A percentile compares a stretch with the other conserved stretches of the same genome.
phyloP scores from a whole-genome alignment of 495 filamentous ascomycete genomes.

The Tuber aestivum region DNA sequence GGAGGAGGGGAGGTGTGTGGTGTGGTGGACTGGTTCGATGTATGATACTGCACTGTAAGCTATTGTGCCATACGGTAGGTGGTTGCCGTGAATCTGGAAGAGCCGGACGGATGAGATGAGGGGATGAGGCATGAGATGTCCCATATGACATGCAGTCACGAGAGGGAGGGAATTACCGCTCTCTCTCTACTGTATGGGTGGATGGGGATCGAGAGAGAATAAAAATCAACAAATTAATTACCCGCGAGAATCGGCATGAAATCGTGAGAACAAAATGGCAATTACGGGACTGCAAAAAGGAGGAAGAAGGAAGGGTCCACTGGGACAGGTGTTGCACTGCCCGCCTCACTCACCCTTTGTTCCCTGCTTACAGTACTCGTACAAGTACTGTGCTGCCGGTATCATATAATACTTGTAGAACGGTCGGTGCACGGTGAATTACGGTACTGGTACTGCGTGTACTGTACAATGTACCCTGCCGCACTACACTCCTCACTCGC shows the following conservation, averaged over 20 bases:
- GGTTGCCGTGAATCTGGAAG: not conserved
- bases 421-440: slow-evolving; percentile 19
- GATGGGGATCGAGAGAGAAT: not conserved
- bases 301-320: not conserved
- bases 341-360: slow-evolving; percentile 12
- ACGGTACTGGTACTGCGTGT: not conserved
- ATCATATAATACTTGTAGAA: not conserved
- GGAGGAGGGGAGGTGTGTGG: not conserved
- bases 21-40: not conserved
- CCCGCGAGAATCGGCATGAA: not conserved
- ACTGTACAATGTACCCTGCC: not conserved
- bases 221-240: not conserved
- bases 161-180: slow-evolving; percentile 11
- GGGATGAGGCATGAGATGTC: not conserved
- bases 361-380: slow-evolving; percentile 4
- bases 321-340: slow-evolving; percentile 26
- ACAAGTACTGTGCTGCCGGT: not conserved
- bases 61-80: not conserved
- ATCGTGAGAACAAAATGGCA: not conserved
- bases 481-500: slow-evolving; percentile 19
- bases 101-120: not conserved
- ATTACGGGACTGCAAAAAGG: not conserved
- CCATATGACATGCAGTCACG: not conserved
- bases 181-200: slow-evolving; percentile 6
- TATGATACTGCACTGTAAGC: not conserved